Percentiles rank a stretch among this genome's conserved stretches.
Conservation (phyloP, 1,139 yeast species). For the Nadsonia starkeyi-henricii region DNA sequence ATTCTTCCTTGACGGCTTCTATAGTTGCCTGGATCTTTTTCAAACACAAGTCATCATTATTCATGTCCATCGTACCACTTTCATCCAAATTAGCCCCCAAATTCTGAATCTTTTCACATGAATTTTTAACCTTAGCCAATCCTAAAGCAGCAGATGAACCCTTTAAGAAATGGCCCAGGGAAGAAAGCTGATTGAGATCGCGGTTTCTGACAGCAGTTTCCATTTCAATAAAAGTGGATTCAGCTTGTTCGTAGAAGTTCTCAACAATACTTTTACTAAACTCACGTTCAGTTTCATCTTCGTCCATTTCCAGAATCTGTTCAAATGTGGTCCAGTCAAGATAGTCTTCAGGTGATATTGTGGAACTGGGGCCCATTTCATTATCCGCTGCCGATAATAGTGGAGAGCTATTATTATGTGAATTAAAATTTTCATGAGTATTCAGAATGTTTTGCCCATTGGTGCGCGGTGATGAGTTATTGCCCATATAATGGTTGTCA, state of each 20-base stretch:
- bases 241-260: constrained; percentile 83
- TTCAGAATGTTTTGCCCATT: too few relatives aligned
- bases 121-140: constrained; percentile 59
- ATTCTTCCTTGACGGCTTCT: constrained; percentile 21
- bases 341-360: not conserved
- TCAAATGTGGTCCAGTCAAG: constrained; percentile 73
- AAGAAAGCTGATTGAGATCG: constrained; percentile 49
- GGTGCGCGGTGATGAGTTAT: too few relatives aligned
- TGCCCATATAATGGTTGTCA: not conserved
- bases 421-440: not conserved
- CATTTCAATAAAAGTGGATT: constrained; percentile 62
- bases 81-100: constrained; percentile 47
- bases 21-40: constrained; percentile 17
- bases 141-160: constrained; percentile 96
- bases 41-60: constrained; percentile 17
- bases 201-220: constrained; percentile 36
- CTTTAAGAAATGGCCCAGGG: constrained; percentile 81
- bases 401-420: not conserved
- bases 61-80: constrained; percentile 20
- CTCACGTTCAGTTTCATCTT: constrained; percentile 70
- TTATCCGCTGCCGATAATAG: not conserved
- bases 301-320: constrained; percentile 80
- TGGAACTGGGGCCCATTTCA: not conserved
- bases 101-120: constrained; percentile 89
- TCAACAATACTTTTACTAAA: constrained; percentile 65